Conservation (phyloP, 495 filamentous ascomycete genomes). For the Pyrenula aspistea region DNA sequence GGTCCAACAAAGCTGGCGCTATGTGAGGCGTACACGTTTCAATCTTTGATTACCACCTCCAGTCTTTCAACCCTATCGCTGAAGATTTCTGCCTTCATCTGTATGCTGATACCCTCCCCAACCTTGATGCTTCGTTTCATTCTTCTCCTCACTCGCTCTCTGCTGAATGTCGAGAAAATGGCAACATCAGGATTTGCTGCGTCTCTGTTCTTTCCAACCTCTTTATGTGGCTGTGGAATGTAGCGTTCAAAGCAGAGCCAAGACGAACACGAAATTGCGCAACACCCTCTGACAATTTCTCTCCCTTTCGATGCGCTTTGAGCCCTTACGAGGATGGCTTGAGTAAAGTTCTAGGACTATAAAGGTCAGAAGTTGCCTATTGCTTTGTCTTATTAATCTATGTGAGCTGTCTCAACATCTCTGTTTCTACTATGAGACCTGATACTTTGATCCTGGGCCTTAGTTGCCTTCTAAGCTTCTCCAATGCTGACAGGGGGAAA, state of each 20-base stretch:
- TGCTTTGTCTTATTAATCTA: neutral
- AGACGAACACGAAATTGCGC: neutral
- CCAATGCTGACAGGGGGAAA: neutral
- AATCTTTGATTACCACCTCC: too few species aligned
- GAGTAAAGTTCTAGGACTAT: neutral
- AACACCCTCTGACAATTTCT: neutral
- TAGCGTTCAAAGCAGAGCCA: neutral
- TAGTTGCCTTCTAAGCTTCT: neutral
- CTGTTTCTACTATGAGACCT: neutral
- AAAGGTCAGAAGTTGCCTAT: neutral
- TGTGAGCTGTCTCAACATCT: neutral
- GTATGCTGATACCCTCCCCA: neutral
- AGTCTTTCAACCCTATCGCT: neutral
- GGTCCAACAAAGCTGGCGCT: neutral
- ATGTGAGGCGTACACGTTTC: neutral
- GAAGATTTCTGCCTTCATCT: neutral
- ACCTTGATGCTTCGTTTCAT: neutral
- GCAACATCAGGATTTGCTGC: neutral
- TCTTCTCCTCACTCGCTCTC: neutral
- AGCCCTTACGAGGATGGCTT: too few species aligned
- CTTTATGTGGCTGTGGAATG: neutral
- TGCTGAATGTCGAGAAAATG: neutral
- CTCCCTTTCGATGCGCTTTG: too few species aligned
- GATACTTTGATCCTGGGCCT: neutral
- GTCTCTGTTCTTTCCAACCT: neutral